Percentiles rank a stretch among this genome's conserved stretches.
Evolutionary conservation across 768 basidiomycete species (phyloP).

Genomic region (Suillus placidus): DNA sequence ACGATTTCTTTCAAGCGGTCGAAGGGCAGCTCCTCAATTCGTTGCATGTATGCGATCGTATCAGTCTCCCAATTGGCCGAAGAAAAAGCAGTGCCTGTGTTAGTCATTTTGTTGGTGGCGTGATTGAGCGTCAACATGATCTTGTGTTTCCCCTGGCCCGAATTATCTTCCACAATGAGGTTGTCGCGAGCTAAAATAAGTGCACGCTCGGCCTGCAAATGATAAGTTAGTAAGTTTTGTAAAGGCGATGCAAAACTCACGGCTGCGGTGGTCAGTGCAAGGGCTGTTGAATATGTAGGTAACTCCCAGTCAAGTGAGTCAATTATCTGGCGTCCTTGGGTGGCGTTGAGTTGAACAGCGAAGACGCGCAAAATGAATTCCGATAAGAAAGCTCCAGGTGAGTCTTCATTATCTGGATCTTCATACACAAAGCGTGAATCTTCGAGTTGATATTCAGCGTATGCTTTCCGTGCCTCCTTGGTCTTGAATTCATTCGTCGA

Average conservation of each 20-base stretch:
- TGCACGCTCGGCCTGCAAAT: neutral
- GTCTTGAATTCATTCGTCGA: neutral
- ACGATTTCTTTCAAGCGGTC: too few species aligned
- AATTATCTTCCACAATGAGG: neutral
- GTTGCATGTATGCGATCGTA: too few species aligned
- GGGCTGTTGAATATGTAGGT: neutral
- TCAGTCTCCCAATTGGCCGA: too few species aligned
- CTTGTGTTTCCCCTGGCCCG: neutral
- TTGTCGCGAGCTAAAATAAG: neutral
- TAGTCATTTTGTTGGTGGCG: neutral
- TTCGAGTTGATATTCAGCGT: neutral
- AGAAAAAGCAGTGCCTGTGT: too few species aligned
- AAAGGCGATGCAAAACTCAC: neutral
- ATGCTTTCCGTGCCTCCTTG: neutral
- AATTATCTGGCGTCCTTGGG: neutral
- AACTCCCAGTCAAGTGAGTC: neutral
- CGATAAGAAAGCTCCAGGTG: neutral
- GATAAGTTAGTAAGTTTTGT: neutral
- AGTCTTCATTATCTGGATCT: neutral
- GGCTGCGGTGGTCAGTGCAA: neutral
- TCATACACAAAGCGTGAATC: neutral
- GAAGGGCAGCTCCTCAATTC: too few species aligned
- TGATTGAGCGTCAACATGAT: neutral
- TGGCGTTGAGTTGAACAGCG: neutral
- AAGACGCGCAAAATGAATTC: neutral